Evolutionary conservation across 2,329 filamentous ascomycete genomes (phyloP), one percentile per base, ranked within the genome.

Genomic region (Cladorrhinum sp.): DNA sequence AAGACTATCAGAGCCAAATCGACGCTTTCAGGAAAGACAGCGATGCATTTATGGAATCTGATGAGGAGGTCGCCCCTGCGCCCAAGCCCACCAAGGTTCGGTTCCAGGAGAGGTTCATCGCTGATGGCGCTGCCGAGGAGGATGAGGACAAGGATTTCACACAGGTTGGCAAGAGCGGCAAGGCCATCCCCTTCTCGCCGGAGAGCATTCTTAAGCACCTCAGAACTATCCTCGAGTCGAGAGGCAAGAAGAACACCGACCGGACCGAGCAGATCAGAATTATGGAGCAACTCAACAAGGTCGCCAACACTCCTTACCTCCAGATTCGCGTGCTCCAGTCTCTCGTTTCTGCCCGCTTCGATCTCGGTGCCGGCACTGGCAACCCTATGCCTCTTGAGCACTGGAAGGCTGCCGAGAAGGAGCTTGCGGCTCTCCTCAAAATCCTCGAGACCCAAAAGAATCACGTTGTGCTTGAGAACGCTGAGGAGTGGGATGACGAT

Each of bases 181-280:
- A 92, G 76, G 87, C 91, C 57, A 82, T 98, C 61, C 88, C 91
- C 71, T 98, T 96, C 77, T 99, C 96, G 12, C 90, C 94, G 21
- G 95, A 99, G 81, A 95, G 93, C 76, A 99, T 99, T 73, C 89
- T 98, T 76, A 99, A 99, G 83, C 92, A 98, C 76, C 84, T 99
- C 57, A 87, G 94, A 61, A 86, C 87, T 57, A 98, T 99, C 72
- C 83, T 98, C 73, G 95, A 99, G 80, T 93, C 94, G 62, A 86
- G 95, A 81, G 95, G 95, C 75, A 96, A 96, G 83, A 99, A 99
- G 86, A 98, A 98, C 82, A 97, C 95, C 66, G 95, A 99, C 76
- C 89, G 92, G 54, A 74, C 86, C 52, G 95, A 99, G 79, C 95
- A 99, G 79, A 98, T 99, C 77, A 89, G 89, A 77, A 89, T 94